Evolutionary conservation across 1,139 yeast species (phyloP).

Genomic region (Zygosaccharomyces sapae): DNA sequence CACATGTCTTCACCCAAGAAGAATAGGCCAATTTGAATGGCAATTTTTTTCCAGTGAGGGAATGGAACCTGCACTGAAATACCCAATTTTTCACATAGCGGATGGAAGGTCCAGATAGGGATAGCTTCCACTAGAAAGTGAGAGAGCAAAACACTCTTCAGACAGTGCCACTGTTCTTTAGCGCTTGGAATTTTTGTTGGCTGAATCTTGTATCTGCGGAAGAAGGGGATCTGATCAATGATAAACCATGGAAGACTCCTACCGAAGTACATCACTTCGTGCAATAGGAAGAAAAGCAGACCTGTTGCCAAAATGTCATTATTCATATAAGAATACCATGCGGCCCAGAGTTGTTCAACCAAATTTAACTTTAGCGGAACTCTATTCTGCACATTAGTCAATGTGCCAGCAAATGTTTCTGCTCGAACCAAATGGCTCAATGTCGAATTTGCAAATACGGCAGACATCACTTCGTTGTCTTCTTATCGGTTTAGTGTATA

Average conservation of each 20-base stretch:
- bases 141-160: conserved; percentile 73
- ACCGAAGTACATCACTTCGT: conserved; percentile 78
- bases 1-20: conserved; percentile 87
- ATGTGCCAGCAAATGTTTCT: conserved; percentile 35
- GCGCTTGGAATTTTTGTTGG: conserved; percentile 73
- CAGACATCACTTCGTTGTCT: conserved; percentile 22
- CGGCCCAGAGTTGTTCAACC: conserved; percentile 69
- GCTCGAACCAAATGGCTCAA: conserved; percentile 29
- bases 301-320: conserved; percentile 85
- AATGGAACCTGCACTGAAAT: conserved; percentile 80
- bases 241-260: conserved; percentile 82
- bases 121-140: conserved; percentile 90
- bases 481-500: background rate
- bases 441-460: conserved; percentile 35
- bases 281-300: conserved; percentile 63
- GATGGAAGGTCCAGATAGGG: conserved; percentile 96
- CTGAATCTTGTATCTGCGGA: conserved; percentile 76
- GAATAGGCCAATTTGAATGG: conserved; percentile 63
- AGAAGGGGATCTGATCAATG: conserved; percentile 70
- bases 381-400: conserved; percentile 33
- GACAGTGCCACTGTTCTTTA: conserved; percentile 87
- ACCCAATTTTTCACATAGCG: conserved; percentile 72
- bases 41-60: conserved; percentile 58
- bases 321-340: conserved; percentile 67
- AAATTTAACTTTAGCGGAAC: conserved; percentile 42